Evolutionary conservation across 768 basidiomycete genomes (phyloP), one percentile per base, ranked within the genome.

Genomic region (Leccinum imitatum): DNA sequence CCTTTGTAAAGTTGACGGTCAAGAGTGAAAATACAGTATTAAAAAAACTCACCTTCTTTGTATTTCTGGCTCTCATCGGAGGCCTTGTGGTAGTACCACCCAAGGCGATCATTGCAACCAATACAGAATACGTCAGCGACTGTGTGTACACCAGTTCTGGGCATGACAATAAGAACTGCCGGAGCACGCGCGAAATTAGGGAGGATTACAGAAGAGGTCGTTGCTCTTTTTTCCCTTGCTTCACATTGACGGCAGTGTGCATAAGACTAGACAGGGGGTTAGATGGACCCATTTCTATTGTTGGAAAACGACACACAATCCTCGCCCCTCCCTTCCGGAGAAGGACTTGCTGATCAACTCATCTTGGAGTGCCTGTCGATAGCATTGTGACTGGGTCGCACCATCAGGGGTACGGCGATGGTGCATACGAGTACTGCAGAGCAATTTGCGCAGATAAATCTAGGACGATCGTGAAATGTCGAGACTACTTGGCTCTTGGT

Each of bases 341-440:
- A 93, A 93, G 0, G 89, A 77, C 69, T 93, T 93, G 77, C 89
- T 91, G 61, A 93, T 90, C 21, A 92, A 73, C 65, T 93, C 91
- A 63, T 93, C 91, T 71, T 93, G 90, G 15, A 93, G 78, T 21
- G 87, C 83, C 90, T 92, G 59, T 62, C 35, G 51, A 54, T 23
- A 46, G 14, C 10, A 33, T 10, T 33, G 30, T 51, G 41, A 57
- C 31, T 19, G 37, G 23, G 47, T 50, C 37, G 54, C 46, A 21
- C 25, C 27, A 17, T 55, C 30, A 17, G 50, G 51, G 50, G 47
- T 50, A 7, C 17, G 56, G 44, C 17, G 37, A 59, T 11, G 17
- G 50, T 37, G 75, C 87, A 56, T 56, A 90, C 90, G 54, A 93
- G 83, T 15, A 85, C 82, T 17, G 86, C 85, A 52, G 87, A 80